These are phyloP conservation scores for Tricholoma bakamatsutake DNA, from an alignment of 768 basidiomycete genomes.

Conservation along the genomic window DNA sequence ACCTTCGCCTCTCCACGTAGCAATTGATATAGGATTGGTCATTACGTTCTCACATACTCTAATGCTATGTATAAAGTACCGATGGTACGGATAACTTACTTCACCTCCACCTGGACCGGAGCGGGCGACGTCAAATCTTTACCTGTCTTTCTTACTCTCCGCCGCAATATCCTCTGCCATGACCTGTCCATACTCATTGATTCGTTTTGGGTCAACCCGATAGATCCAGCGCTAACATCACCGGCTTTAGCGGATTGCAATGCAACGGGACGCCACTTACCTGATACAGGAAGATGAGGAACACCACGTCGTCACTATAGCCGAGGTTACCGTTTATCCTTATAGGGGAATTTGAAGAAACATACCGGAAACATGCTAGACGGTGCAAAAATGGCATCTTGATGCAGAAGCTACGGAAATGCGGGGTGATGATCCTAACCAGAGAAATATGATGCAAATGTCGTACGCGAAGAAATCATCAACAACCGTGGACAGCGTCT, in stretches of 20 bases:
- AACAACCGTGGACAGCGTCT: conserved; percentile 82
- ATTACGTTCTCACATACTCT: conserved; percentile 15
- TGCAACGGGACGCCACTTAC: conserved; percentile 33
- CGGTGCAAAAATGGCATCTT: conserved; percentile 96
- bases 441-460: conserved; percentile 6
- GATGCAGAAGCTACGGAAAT: conserved; percentile 69
- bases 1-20: neutral
- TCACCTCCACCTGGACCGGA: conserved; percentile 19
- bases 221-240: conserved; percentile 87
- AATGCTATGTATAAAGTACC: conserved; percentile 6
- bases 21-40: neutral
- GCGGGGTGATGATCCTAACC: conserved; percentile 7
- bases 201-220: conserved; percentile 87
- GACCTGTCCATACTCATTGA: conserved; percentile 96
- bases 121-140: conserved; percentile 5
- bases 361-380: conserved; percentile 72
- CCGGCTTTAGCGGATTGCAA: conserved; percentile 14
- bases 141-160: conserved; percentile 57
- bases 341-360: conserved; percentile 14
- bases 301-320: conserved; percentile 76
- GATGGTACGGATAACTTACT: conserved; percentile 15
- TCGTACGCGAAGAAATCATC: conserved; percentile 90
- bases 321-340: conserved; percentile 17
- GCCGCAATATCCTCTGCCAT: conserved; percentile 41
- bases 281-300: conserved; percentile 91